Percentiles rank a stretch among this genome's conserved stretches.
These are phyloP conservation scores for Drechslera avenae DNA, from an alignment of 2,329 filamentous ascomycete genomes.

Conservation along the genomic window DNA sequence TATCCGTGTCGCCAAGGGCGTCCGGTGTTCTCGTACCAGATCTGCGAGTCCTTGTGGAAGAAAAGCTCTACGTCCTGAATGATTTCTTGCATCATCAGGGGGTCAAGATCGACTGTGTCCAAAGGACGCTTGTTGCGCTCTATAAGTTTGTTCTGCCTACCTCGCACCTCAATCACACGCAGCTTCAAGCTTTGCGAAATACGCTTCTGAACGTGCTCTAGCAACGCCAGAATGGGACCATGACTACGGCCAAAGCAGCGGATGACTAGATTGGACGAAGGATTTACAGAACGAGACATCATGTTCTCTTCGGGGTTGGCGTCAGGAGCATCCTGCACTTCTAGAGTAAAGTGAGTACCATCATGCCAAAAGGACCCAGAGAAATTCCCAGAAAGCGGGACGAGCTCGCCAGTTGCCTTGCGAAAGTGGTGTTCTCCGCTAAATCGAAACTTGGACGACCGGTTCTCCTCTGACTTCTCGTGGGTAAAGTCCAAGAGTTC, in stretches of 20 bases:
- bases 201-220: conserved; percentile 2
- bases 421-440: conserved; percentile 2
- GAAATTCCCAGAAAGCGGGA: not conserved
- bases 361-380: conserved; percentile 3
- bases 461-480: conserved; percentile 1
- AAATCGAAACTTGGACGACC: not conserved
- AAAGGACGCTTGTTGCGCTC: conserved; percentile 9
- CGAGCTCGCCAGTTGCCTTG: not conserved
- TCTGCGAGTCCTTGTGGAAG: conserved; percentile 3
- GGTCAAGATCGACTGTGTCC: conserved; percentile 12
- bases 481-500: not conserved
- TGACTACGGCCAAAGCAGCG: conserved; percentile 12
- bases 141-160: not conserved
- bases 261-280: not conserved
- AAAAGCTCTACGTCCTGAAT: conserved; percentile 4
- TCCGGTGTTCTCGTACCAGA: conserved; percentile 12
- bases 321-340: not conserved
- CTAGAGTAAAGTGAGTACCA: conserved; percentile 1
- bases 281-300: not conserved
- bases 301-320: too few species aligned
- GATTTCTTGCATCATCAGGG: conserved; percentile 5
- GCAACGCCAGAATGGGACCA: conserved; percentile 2
- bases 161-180: not conserved
- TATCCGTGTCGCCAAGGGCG: conserved; percentile 36
- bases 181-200: not conserved